Evolutionary conservation across 257 asterid species (phyloP).

Genomic region (Parsonsia alboflavescens): DNA sequence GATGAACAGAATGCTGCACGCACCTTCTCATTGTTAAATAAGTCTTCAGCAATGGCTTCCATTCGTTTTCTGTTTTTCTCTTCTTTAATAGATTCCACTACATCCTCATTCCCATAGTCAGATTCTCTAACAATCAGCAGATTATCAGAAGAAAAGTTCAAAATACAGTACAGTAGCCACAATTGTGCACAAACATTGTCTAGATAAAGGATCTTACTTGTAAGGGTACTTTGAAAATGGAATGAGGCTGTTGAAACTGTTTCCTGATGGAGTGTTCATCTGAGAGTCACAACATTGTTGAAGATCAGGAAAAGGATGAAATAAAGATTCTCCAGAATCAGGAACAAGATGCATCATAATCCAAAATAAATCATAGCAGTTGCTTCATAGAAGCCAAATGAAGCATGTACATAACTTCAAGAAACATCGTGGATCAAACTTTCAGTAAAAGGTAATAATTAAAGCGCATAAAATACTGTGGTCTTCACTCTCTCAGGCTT

Average conservation of each 20-base stretch:
- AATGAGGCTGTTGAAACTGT: constrained; percentile 73
- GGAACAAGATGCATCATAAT: not conserved
- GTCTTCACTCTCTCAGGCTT: not conserved
- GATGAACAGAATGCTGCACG: constrained; percentile 11
- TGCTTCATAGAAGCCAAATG: not conserved
- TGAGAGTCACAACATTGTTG: constrained; percentile 22
- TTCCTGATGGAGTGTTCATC: constrained; percentile 63
- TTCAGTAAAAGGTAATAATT: not conserved
- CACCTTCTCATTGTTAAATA: constrained; percentile 80
- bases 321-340: not conserved
- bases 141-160: constrained; percentile 14
- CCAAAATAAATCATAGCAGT: not conserved
- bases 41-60: constrained; percentile 92
- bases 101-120: constrained; percentile 64
- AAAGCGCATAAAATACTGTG: not conserved
- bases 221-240: constrained; percentile 77
- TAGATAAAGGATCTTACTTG: constrained; percentile 39
- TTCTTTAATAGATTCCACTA: constrained; percentile 58
- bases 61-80: constrained; percentile 80
- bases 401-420: not conserved
- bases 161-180: not conserved
- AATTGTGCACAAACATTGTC: not conserved
- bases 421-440: not conserved
- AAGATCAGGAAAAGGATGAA: constrained; percentile 1
- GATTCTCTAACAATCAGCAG: constrained; percentile 45